A percentile compares a stretch with the other conserved stretches of the same genome.
These are phyloP conservation scores for Hibiscus syriacus DNA, from an alignment of 345 rosid genomes.

Conservation along the genomic window DNA sequence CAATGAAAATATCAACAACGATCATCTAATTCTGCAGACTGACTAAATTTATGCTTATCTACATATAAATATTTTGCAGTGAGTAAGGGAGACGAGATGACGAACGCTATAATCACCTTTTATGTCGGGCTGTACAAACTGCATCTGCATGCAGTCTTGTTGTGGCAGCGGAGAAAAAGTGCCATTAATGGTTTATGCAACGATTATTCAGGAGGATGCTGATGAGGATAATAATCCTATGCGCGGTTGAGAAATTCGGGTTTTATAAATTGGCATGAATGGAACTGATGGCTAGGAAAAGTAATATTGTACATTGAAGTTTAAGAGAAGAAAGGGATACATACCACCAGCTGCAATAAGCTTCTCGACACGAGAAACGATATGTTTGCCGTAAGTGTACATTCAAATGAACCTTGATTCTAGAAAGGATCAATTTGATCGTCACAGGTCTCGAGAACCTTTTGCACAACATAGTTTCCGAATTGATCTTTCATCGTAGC, in stretches of 20 bases:
- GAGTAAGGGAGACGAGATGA: constrained; percentile 1
- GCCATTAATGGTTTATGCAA: neutral
- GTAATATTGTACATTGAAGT: neutral
- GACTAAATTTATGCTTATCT: constrained; percentile 17
- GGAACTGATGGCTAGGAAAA: neutral
- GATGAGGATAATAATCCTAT: constrained; percentile 54
- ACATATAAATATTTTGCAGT: constrained; percentile 13
- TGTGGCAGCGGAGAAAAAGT: constrained; percentile 10
- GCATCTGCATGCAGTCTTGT: neutral
- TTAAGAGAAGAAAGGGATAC: neutral
- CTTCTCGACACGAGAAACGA: constrained; percentile 86
- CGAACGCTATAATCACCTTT: constrained; percentile 11
- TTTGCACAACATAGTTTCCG: constrained; percentile 94
- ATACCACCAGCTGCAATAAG: too few relatives aligned
- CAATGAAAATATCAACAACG: constrained; percentile 11
- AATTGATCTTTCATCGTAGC: constrained; percentile 99
- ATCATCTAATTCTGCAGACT: constrained; percentile 23
- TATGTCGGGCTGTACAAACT: constrained; percentile 32
- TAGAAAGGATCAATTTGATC: constrained; percentile 72
- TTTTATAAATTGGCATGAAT: neutral
- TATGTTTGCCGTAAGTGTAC: constrained; percentile 93
- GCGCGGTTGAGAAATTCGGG: constrained; percentile 24
- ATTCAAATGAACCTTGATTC: constrained; percentile 77
- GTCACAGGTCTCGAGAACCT: constrained; percentile 86
- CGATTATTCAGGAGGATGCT: constrained; percentile 16